These are phyloP conservation scores for Hemileia vastatrix DNA, from an alignment of 1,284 basidiomycete genomes.

Conservation along the genomic window DNA sequence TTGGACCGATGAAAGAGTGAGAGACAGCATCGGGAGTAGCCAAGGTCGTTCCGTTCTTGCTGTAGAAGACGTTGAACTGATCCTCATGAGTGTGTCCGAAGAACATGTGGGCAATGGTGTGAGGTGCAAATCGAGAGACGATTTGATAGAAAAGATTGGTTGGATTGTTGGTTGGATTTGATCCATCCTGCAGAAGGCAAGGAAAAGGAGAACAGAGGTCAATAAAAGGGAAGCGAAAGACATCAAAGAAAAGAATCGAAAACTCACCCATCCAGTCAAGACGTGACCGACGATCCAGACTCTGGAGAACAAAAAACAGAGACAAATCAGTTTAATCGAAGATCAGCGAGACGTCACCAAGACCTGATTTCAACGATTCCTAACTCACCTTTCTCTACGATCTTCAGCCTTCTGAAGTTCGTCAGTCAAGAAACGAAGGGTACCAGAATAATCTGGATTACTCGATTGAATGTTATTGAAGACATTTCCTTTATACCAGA, in stretches of 20 bases:
- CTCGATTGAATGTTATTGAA: slow-evolving; percentile 70
- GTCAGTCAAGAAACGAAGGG: slow-evolving; percentile 66
- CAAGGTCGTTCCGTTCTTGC: slow-evolving; percentile 59
- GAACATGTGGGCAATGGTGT: slow-evolving; percentile 70
- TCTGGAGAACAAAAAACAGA: slow-evolving; percentile 37
- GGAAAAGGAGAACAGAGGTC: neutral
- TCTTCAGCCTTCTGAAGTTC: slow-evolving; percentile 57
- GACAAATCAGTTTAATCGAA: neutral
- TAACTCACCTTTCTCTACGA: slow-evolving; percentile 26
- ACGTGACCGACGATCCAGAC: slow-evolving; percentile 75
- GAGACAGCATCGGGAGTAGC: slow-evolving; percentile 41
- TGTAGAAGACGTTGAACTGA: slow-evolving; percentile 65
- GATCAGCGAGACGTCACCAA: slow-evolving; percentile 3
- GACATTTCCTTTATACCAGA: slow-evolving; percentile 55
- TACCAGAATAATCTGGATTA: slow-evolving; percentile 60
- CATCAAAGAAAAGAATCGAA: no score
- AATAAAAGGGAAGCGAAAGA: neutral
- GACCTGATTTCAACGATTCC: slow-evolving; percentile 56
- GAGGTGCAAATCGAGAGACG: slow-evolving; percentile 63
- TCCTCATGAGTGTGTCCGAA: slow-evolving; percentile 75
- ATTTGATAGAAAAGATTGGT: slow-evolving; percentile 49
- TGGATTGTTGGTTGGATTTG: slow-evolving; percentile 54
- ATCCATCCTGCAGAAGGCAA: slow-evolving; percentile 59
- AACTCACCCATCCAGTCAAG: slow-evolving; percentile 64
- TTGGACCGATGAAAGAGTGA: slow-evolving; percentile 52